Evolutionary conservation across 805 yeast species (phyloP), one percentile per base, ranked within the genome.

Genomic region (Yarrowia bubula): DNA sequence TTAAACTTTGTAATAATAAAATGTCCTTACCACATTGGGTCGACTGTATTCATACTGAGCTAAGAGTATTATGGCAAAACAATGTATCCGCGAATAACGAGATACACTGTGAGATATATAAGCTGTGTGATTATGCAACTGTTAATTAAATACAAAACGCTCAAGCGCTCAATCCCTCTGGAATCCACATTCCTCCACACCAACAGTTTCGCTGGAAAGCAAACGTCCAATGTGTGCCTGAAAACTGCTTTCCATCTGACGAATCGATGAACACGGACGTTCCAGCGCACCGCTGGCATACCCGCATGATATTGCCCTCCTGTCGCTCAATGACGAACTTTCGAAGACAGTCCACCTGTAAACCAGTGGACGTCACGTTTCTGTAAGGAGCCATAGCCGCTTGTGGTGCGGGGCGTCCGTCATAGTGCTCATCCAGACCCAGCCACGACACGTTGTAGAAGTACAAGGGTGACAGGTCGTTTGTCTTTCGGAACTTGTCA

Each of bases 171-270:
- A 55, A 18, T 3, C 37, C 38, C 28, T 55, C 32, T 14, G 61
- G 61, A 31, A 55, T 41, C 65, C 65, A 61, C 47, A 32, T 31
- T 28, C 90, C 88, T 0, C 95, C 95, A 74, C 96, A 89, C 39
- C 89, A 77, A 75, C 96, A 89, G 31, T 84, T 84, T 67, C 92
- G 78, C 69, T 87, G 92, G 72, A 85, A 86, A 1, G 87, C 86
- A 76, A 84, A 78, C 0, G 88, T 82, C 88, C 90, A 78, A 68
- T 64, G 78, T 64, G 67, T 70, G 67, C 39, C 73, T 68, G 66
- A 44, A 33, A 66, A 67, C 14, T 76, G 77, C 18, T 67, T 67
- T 67, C 78, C 81, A 64, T 50, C 64, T 0, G 64, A 39, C 3
- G 47, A 31, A 38, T 55, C 81, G 76, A 73, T 75, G 63, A 69